Evolutionary conservation across 345 rosid genomes (phyloP).

Genomic region (Angophora floribunda): DNA sequence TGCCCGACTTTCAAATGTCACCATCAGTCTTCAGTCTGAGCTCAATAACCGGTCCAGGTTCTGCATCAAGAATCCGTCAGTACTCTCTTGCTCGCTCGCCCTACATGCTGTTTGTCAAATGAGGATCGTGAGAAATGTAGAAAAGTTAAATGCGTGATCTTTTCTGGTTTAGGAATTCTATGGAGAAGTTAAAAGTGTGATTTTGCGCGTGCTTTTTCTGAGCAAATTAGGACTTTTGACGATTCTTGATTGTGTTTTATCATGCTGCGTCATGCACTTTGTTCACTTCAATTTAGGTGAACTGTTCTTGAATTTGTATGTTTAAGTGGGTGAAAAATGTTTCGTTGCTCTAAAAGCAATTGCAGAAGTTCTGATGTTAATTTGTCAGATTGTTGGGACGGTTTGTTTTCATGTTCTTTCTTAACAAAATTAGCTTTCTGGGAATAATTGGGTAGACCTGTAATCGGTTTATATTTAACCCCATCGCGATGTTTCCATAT

Average conservation of each 20-base stretch:
- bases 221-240: neutral
- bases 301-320: neutral
- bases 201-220: neutral
- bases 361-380: neutral
- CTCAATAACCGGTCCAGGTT: conserved; percentile 40
- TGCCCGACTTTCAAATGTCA: conserved; percentile 43
- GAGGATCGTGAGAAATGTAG: neutral
- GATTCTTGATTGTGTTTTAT: neutral
- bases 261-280: neutral
- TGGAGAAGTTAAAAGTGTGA: neutral
- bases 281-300: neutral
- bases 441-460: neutral
- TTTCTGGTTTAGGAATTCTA: neutral
- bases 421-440: neutral
- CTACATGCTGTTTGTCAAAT: neutral
- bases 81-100: neutral
- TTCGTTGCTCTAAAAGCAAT: neutral
- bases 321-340: neutral
- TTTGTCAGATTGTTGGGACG: neutral
- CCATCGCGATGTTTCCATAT: neutral
- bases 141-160: neutral
- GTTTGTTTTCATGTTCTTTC: neutral
- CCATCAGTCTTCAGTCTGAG: conserved; percentile 32
- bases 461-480: neutral
- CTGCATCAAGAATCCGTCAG: conserved; percentile 76